Base-by-base conservation (phyloP, 495 filamentous ascomycete species). In the Podospora anserina region DNA sequence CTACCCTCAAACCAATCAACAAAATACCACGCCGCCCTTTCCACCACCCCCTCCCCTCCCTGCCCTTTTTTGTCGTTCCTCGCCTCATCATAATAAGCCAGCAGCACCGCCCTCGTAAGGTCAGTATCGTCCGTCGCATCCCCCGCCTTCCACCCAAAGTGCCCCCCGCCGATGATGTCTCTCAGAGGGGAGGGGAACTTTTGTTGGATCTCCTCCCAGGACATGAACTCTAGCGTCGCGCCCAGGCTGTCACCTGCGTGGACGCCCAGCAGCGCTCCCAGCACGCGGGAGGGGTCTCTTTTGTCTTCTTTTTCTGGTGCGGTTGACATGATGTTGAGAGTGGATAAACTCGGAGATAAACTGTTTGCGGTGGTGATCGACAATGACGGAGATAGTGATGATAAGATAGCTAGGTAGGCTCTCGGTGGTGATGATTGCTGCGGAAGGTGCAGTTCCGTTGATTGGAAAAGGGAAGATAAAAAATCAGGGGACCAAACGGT, bases 231-330 rank as follows among this genome's bases (percentile, higher is more conserved):
- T 32, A 75, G 34, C 18, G 74, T 77, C 1, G 77, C 74, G 32
- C 77, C 77, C 49, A 78, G 75, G 49, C 71, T 60, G 64, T 78
- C 77, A 69, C 75, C 77, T 0, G 77, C 75, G 68, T 78, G 77
- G 20, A 78, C 70, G 34, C 72, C 77, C 18, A 78, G 74, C 16
- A 78, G 71, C 61, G 75, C 77, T 61, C 77, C 77, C 11, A 75
- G 64, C 56, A 71, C 69, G 26, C 75, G 68, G 30, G 28, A 27
- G 13, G 39, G 13, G 39, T 49, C 27, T 61, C 59, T 18, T 32
- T 61, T 23, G 34, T 71, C 39, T 6, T 49, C 39, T 16, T 6
- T 5, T 59, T 1, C 59, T 61, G 57, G 9, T 16, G 39, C 39
- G 7, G 39, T 49, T 49, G 39, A 49, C 39, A 49, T 49, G 39